Percentiles rank a stretch among this genome's conserved stretches.
Evolutionary conservation across 805 yeast species (phyloP).

Genomic region (Candida endomychidarum): DNA sequence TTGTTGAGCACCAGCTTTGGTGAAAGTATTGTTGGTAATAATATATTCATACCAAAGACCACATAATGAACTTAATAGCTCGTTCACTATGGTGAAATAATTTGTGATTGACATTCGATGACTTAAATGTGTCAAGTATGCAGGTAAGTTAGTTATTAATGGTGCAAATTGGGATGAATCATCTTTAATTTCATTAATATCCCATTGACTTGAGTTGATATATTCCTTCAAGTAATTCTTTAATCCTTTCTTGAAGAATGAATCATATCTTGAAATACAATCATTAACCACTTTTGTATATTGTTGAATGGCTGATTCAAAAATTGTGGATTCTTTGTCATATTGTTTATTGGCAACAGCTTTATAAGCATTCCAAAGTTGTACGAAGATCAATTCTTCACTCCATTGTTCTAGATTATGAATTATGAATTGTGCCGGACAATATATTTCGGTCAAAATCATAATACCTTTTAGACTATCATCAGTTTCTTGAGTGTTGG

Average conservation of each 20-base stretch:
- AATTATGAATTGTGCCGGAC: slow-evolving; percentile 32
- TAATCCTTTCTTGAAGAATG: slow-evolving; percentile 34
- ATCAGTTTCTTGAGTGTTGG: slow-evolving; percentile 19
- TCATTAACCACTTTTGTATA: slow-evolving; percentile 23
- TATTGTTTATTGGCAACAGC: slow-evolving; percentile 17
- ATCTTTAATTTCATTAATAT: slow-evolving; percentile 16
- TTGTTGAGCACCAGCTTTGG: slow-evolving; percentile 31
- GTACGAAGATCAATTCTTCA: slow-evolving; percentile 37
- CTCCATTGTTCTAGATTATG: slow-evolving; percentile 38
- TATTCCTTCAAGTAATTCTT: slow-evolving; percentile 33
- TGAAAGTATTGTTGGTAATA: slow-evolving; percentile 39
- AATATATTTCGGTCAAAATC: slow-evolving; percentile 31
- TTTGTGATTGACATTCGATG: slow-evolving; percentile 28
- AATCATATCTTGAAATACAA: slow-evolving; percentile 23
- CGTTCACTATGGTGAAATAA: slow-evolving; percentile 28
- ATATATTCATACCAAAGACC: slow-evolving; percentile 35
- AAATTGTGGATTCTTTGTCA: slow-evolving; percentile 26
- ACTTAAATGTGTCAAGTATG: slow-evolving; percentile 24
- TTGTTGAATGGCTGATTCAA: slow-evolving; percentile 25
- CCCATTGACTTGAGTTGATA: slow-evolving; percentile 39
- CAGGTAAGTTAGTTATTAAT: slow-evolving; percentile 25
- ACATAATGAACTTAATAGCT: slow-evolving; percentile 27
- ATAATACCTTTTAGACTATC: slow-evolving; percentile 29
- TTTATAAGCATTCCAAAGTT: slow-evolving; percentile 37
- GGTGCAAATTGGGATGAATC: slow-evolving; percentile 22